Conservation (phyloP, 441 rosid genomes). For the Croton laevigatus region DNA sequence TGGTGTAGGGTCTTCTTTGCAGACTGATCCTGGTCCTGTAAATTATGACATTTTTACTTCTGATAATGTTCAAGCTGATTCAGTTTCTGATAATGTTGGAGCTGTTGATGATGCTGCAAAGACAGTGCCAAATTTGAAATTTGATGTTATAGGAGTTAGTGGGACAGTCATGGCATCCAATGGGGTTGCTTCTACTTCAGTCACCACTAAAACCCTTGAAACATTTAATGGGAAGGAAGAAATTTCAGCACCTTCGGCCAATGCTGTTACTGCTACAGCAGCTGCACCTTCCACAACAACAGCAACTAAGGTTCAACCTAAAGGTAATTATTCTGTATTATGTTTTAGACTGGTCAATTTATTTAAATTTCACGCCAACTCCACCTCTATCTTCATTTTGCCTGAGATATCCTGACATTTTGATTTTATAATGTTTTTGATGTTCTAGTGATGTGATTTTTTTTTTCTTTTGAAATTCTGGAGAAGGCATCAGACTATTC, state of each 20-base stretch:
- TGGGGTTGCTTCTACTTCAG: constrained; percentile 36
- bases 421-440: background rate
- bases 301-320: constrained; percentile 56
- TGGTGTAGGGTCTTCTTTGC: constrained; percentile 38
- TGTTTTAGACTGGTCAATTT: background rate
- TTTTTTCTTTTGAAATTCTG: background rate
- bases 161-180: constrained; percentile 29
- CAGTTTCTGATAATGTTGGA: constrained; percentile 29
- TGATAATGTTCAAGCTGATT: constrained; percentile 29
- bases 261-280: constrained; percentile 27
- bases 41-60: constrained; percentile 31
- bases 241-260: constrained; percentile 26
- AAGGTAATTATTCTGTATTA: constrained; percentile 46
- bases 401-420: background rate
- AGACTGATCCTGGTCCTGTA: constrained; percentile 36
- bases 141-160: constrained; percentile 26
- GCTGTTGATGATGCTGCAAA: constrained; percentile 30
- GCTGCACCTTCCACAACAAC: constrained; percentile 32
- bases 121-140: constrained; percentile 31
- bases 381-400: background rate
- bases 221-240: constrained; percentile 27
- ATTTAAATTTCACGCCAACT: background rate
- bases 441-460: background rate
- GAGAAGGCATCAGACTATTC: background rate
- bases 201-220: constrained; percentile 34